Evolutionary conservation across 495 filamentous ascomycete species (phyloP), one percentile per base, ranked within the genome.

Genomic region (Xylaria longipes): DNA sequence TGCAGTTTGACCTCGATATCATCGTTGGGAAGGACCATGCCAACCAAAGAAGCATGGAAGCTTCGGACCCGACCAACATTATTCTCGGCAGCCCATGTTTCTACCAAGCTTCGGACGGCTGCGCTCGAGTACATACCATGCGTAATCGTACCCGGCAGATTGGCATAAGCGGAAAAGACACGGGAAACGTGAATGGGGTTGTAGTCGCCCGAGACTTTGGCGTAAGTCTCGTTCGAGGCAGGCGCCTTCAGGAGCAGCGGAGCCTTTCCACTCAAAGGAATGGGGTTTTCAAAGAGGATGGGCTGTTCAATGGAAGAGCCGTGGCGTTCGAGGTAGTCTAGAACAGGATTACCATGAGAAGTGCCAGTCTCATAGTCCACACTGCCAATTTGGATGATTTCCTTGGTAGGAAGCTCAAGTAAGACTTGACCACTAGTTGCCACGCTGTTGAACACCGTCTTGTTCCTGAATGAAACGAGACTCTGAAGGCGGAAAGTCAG

Each of bases 41-140:
- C 96, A 20, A 97, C 94, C 68, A 99, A 87, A 15, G 91, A 94
- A 72, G 94, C 95, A 80, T 97, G 93, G 88, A 96, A 99, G 75
- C 95, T 97, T 74, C 96, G 91, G 58, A 99, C 97, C 72, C 97
- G 96, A 63, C 97, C 95, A 73, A 98, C 90, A 79, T 98, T 95
- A 84, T 98, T 99, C 84, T 98, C 96, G 22, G 96, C 97, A 35
- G 96, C 97, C 97, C 96, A 98, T 14, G 95, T 98, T 86, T 98
- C 96, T 7, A 99, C 95, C n/a, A 98, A 84, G 80, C 94, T 94
- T 64, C 96, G 91, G n/a, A 98, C 96, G 27, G 97, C 94, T 65
- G 96, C 96, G 83, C 95, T 98, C 6, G 94, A 93, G 87, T 98
- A 99, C 96, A 99, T 99, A 71, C 96, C 96, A 80, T 99, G 95